A percentile compares a stretch with the other conserved stretches of the same genome.
phyloP scores from a whole-genome alignment of 139 green algal genomes.

The Pleodorina starrii region DNA sequence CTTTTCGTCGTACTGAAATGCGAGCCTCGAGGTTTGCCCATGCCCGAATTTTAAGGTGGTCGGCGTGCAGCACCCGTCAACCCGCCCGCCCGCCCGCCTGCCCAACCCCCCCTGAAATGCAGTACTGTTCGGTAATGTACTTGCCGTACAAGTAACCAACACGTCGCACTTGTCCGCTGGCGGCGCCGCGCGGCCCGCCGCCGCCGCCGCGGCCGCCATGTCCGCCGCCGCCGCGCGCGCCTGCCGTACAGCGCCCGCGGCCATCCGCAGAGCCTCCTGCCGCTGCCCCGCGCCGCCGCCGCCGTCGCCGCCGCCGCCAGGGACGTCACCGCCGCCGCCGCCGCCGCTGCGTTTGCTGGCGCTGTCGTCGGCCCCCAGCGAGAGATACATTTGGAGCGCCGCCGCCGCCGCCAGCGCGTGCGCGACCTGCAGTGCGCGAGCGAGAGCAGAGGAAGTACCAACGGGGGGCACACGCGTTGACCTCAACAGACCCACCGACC shows the following conservation, averaged over 20 bases:
- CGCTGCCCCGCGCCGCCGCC: neutral
- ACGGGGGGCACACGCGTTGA: no score
- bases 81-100: no score
- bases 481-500: no score
- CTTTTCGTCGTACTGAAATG: no score
- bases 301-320: neutral
- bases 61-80: no score
- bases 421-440: slow-evolving; percentile 7
- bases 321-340: neutral
- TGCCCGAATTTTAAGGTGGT: no score
- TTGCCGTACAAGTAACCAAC: neutral
- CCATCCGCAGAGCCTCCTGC: neutral
- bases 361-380: neutral
- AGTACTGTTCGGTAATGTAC: no score
- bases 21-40: no score
- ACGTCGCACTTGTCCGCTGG: slow-evolving; percentile 37
- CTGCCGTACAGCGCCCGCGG: neutral
- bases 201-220: slow-evolving; percentile 15
- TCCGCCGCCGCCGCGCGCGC: neutral
- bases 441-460: no score
- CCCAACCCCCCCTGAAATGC: no score
- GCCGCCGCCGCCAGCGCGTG: neutral
- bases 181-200: neutral
- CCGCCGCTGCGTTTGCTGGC: neutral
- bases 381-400: neutral